Evolutionary conservation across 2,329 filamentous ascomycete species (phyloP).

Genomic region (Sporothrix brasiliensis): DNA sequence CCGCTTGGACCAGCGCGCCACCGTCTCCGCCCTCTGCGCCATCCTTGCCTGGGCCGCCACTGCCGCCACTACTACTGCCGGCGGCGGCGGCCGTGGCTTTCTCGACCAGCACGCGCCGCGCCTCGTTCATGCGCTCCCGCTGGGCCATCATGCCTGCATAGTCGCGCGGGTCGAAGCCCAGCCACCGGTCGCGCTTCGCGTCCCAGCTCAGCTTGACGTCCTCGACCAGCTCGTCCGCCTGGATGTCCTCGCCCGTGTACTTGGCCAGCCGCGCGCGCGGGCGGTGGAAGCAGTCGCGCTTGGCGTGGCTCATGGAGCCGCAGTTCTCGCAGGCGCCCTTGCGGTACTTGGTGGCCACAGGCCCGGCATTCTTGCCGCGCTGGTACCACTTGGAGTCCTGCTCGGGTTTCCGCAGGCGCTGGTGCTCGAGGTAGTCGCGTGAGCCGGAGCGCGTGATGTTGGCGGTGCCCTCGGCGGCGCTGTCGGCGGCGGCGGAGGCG

Average conservation of each 20-base stretch:
- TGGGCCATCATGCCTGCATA: conserved; percentile 87
- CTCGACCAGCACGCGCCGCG: conserved; percentile 58
- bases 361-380: conserved; percentile 78
- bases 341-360: conserved; percentile 92
- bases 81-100: conserved; percentile 53
- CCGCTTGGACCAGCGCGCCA: neutral
- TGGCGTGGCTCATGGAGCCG: conserved; percentile 94
- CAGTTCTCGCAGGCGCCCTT: conserved; percentile 99
- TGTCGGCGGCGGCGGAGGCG: conserved; percentile 42
- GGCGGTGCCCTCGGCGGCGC: conserved; percentile 11
- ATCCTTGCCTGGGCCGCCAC: too few relatives aligned
- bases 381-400: conserved; percentile 89
- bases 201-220: conserved; percentile 91
- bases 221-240: conserved; percentile 86
- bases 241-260: conserved; percentile 90
- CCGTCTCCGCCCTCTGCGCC: neutral
- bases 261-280: conserved; percentile 87
- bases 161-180: conserved; percentile 90
- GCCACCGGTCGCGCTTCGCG: conserved; percentile 96
- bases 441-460: conserved; percentile 16
- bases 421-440: conserved; percentile 86
- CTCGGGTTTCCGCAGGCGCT: conserved; percentile 78
- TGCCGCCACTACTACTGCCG: too few relatives aligned
- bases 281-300: conserved; percentile 87
- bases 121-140: conserved; percentile 80